These are phyloP conservation scores for Apostasia shenzhenica DNA, from an alignment of 106 monocot genomes.

Conservation along the genomic window DNA sequence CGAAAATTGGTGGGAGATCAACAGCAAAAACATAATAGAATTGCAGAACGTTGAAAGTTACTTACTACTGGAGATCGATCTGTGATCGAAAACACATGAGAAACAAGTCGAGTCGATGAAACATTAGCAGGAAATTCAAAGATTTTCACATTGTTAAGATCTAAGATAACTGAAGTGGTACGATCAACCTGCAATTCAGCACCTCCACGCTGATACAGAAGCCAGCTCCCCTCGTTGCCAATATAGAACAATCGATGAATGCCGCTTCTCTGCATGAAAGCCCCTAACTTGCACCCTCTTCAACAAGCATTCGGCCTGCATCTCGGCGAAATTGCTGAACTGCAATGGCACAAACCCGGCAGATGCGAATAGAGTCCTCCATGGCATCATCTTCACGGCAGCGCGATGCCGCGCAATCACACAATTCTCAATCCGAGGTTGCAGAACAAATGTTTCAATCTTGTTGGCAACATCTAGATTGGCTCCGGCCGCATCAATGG, in stretches of 20 bases:
- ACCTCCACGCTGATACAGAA: conserved; percentile 89
- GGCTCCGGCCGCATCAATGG: conserved; percentile 66
- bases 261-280: conserved; percentile 79
- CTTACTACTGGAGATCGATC: no score
- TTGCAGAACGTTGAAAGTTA: no score
- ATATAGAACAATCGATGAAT: conserved; percentile 51
- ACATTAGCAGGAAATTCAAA: no score
- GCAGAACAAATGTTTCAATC: conserved; percentile 72
- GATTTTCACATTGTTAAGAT: no score
- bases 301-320: conserved; percentile 83
- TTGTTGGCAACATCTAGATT: conserved; percentile 42
- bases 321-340: conserved; percentile 88
- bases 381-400: conserved; percentile 47
- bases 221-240: conserved; percentile 81
- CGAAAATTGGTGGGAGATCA: no score
- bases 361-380: conserved; percentile 42
- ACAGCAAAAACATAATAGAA: no score
- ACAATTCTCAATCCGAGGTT: conserved; percentile 51
- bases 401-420: conserved; percentile 36
- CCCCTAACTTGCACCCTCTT: conserved; percentile 85
- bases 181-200: conserved; percentile 13
- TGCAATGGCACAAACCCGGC: conserved; percentile 53
- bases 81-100: no score
- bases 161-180: no score
- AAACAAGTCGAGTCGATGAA: no score